Percentiles rank a stretch among this genome's conserved stretches.
Conservation (phyloP, 345 rosid species). For the Excoecaria cochinchinensis region DNA sequence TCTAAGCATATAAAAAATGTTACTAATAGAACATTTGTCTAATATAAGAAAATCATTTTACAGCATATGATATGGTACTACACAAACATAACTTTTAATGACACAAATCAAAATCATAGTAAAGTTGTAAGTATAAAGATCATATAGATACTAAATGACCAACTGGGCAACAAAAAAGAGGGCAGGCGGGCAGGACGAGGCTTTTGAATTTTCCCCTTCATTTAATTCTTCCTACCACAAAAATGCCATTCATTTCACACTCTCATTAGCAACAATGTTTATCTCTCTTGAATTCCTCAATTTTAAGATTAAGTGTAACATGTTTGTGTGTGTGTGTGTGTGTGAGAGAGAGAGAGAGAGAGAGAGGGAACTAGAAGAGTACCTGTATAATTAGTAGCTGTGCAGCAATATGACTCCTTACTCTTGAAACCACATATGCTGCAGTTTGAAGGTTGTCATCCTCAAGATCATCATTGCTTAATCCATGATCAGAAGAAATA, state of each 20-base stretch:
- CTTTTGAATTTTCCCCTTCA: not conserved
- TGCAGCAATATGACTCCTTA: slow-evolving; percentile 71
- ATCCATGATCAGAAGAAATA: slow-evolving; percentile 56
- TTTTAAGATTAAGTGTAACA: not conserved
- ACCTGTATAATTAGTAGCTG: slow-evolving; percentile 84
- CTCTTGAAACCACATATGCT: slow-evolving; percentile 73
- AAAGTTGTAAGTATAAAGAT: too few relatives aligned
- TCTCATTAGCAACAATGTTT: not conserved
- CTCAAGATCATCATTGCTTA: slow-evolving; percentile 52
- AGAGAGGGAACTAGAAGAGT: slow-evolving; percentile 15
- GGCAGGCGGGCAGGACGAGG: too few relatives aligned
- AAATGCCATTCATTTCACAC: not conserved
- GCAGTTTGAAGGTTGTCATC: slow-evolving; percentile 73
- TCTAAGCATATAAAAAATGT: not conserved
- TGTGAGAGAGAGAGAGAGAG: not conserved
- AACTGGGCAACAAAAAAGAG: too few relatives aligned
- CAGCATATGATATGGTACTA: not conserved
- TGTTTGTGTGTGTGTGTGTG: not conserved
- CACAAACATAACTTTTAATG: too few relatives aligned
- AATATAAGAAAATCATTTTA: too few relatives aligned
- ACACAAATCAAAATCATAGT: too few relatives aligned
- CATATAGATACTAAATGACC: too few relatives aligned
- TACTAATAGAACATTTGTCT: too few relatives aligned
- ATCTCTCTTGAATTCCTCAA: not conserved
- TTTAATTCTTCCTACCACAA: not conserved